Percentiles rank a stretch among this genome's conserved stretches.
Conservation (phyloP, 1,284 basidiomycete species). For the Sanghuangporus baumii region DNA sequence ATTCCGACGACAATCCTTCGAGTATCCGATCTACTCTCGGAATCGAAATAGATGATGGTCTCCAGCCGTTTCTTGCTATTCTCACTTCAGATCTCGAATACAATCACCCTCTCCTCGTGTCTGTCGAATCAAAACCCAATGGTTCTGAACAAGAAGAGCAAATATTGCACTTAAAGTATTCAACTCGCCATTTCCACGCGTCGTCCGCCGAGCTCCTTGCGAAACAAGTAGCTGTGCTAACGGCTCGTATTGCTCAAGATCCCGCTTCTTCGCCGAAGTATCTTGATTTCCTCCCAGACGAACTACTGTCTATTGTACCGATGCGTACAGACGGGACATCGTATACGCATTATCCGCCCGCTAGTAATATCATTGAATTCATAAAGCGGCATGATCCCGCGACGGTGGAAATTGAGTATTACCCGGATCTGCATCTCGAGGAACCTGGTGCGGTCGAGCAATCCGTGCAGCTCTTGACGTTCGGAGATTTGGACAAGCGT, state of each 20-base stretch:
- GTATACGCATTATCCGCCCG: conserved; percentile 27
- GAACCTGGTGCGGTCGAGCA: conserved; percentile 22
- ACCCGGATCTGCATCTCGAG: conserved; percentile 29
- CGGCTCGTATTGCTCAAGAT: conserved; percentile 20
- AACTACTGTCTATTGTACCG: conserved; percentile 32
- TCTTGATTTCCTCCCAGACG: conserved; percentile 25
- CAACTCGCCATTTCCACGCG: conserved; percentile 22
- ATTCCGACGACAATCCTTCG: background rate
- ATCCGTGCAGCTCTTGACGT: conserved; percentile 29
- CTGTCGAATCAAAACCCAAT: background rate
- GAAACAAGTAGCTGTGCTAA: conserved; percentile 25
- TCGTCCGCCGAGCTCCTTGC: conserved; percentile 24
- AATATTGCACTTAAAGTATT: conserved; percentile 18
- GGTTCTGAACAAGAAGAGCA: background rate
- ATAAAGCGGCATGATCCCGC: conserved; percentile 31
- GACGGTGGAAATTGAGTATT: conserved; percentile 35
- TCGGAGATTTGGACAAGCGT: conserved; percentile 32
- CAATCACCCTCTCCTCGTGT: conserved; percentile 12
- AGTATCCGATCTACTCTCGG: conserved; percentile 19
- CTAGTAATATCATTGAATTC: conserved; percentile 34
- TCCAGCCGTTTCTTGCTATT: conserved; percentile 8
- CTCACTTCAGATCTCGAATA: conserved; percentile 7
- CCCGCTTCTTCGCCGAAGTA: background rate
- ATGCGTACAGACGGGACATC: conserved; percentile 22
- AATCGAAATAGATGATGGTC: conserved; percentile 11